Conservation (phyloP, 495 filamentous ascomycete genomes). For the Podospora pseudopauciseta region DNA sequence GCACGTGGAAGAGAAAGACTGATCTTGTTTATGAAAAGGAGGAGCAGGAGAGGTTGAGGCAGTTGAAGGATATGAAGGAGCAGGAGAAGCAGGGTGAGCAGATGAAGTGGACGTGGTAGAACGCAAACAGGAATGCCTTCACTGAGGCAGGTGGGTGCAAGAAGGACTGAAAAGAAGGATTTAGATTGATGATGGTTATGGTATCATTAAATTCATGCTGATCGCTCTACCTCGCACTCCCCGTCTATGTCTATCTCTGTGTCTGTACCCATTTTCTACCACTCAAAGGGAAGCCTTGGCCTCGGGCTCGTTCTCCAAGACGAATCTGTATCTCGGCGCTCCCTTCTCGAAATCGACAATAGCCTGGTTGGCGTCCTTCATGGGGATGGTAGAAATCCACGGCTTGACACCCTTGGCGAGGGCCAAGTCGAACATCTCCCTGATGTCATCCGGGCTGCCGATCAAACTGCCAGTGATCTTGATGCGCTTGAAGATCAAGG, state of each 20-base stretch:
- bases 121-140: background rate
- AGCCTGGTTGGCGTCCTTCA: conserved; percentile 70
- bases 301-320: conserved; percentile 59
- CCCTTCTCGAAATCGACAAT: conserved; percentile 66
- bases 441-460: conserved; percentile 69
- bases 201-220: background rate
- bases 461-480: conserved; percentile 73
- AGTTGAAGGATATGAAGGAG: background rate
- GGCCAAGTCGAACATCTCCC: conserved; percentile 74
- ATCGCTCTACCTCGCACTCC: background rate
- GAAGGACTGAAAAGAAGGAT: background rate
- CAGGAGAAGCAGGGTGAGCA: background rate
- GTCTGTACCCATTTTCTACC: no score
- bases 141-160: background rate
- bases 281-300: background rate
- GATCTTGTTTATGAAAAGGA: background rate
- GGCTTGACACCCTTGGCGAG: conserved; percentile 69
- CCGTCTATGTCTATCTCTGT: background rate
- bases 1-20: background rate
- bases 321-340: conserved; percentile 71
- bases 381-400: conserved; percentile 65
- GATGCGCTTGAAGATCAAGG: conserved; percentile 65
- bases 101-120: background rate
- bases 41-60: background rate
- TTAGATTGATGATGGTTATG: background rate